Evolutionary conservation across 768 basidiomycete species (phyloP), one percentile per base, ranked within the genome.

Genomic region (Russula vinacea): DNA sequence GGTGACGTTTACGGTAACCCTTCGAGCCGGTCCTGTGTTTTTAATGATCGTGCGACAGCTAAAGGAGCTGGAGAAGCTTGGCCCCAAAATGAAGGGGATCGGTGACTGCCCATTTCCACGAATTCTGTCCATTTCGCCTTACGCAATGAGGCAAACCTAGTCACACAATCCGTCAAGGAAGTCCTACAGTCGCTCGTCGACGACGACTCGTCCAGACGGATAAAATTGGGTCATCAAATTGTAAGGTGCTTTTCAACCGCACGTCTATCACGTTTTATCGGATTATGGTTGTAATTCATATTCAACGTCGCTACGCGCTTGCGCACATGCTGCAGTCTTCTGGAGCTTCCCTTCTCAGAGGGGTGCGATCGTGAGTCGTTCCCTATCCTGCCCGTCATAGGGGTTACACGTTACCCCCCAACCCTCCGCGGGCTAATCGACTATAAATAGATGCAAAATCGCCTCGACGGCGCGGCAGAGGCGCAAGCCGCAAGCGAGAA

Each of bases 341-440:
- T 97, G 94, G 94, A 91, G 91, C 71, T 96, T 97, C 73, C 94
- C 94, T 17, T 94, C 92, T 1, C 91, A 94, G 63, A 83, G 85
- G 52, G 93, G 94, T 5, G 84, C 88, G 9, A 80, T 86, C 70
- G 94, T 94, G 64, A 52, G 58, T 55, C 26, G 29, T 56, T 37
- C 37, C 37, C 32, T 53, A 8, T 45, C 17, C 14, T 37, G 2
- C 16, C 29, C n/a, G 11, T 37, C 13, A 37, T 35, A n/a, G 42
- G 42, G 44, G 42, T 17, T 14, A 39, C 39, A 9, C 37, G 2
- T 10, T 19, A 19, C n/a, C 8, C 44, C 42, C 16, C 6, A 42
- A 42, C 4, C 7, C 19, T 8, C 14, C 49, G 24, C 49, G 49
- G 45, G 49, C 13, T 54, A 13, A 54, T 8, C 13, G n/a, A n/a